Evolutionary conservation across 345 rosid genomes (phyloP), one percentile per base, ranked within the genome.

Genomic region (Aurinia saxatilis): DNA sequence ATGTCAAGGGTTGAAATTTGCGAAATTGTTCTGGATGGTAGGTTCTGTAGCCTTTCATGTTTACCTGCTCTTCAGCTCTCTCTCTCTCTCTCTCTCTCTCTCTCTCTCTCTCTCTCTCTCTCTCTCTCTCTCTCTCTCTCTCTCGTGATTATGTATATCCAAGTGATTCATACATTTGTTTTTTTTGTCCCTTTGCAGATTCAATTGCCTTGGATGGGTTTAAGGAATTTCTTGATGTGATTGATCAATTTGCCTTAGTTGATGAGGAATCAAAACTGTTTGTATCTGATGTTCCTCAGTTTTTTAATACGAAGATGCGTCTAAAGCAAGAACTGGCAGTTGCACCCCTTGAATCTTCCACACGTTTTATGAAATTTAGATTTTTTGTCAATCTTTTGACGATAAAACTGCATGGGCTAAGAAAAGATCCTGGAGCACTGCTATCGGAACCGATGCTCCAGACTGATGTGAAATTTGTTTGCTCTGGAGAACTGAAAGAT

Each of bases 11-110:
- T 91, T 36, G 60, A 59, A 25, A 36, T 45, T 50, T 86, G 88
- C 73, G 81, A 84, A 79, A 38, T 88, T 52, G 15, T 78, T 73
- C 76, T 58, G 30, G 84, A 84, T 74, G 98, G 98, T 91, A 83
- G 77, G 71, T 57, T 52, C 41, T 60, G 68, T 68, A 31, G 23
- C 10, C 17, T 52, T 65, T 55, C 29, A 47, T 41, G 31, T 29
- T 60, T 42, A 56, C 27, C 2, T 66, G 31, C 25, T 51, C 23
- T n/a, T 50, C 34, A 3, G 6, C 14, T 58, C 37, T 35, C 14
- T 38, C 51, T 60, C 23, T 52, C 31, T 58, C 13, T 31, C 56
- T 60, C 23, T 52, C 31, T 58, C 13, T 31, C 56, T 60, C 23
- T 52, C 31, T 58, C 13, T 31, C 56, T 60, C 23, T 52, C 31